Conservation (phyloP, 2,329 filamentous ascomycete species). For the Tolypocladium endophyticum region DNA sequence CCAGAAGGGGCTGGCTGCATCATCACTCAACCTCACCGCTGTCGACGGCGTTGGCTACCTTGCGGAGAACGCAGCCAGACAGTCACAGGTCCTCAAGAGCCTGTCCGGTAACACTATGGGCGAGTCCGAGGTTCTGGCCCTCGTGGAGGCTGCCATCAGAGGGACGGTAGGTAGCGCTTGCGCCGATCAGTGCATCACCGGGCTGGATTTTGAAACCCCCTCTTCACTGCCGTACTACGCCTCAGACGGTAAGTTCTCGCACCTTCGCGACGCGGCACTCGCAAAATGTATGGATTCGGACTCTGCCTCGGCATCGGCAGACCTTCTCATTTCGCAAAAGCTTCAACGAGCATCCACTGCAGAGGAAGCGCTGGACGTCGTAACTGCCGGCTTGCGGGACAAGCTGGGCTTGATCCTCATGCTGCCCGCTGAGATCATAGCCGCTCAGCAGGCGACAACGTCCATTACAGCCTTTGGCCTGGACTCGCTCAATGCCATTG, state of each 20-base stretch:
- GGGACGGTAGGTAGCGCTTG: slow-evolving; percentile 31
- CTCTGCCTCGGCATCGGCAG: not conserved
- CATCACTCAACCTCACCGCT: slow-evolving; percentile 41
- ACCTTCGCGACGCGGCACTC: slow-evolving; percentile 30
- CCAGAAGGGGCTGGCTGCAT: slow-evolving; percentile 28
- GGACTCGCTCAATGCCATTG: slow-evolving; percentile 38
- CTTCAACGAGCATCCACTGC: slow-evolving; percentile 4
- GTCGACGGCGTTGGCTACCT: slow-evolving; percentile 40
- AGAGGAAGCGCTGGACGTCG: slow-evolving; percentile 14
- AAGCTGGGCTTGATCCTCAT: slow-evolving; percentile 25
- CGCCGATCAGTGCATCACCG: slow-evolving; percentile 41
- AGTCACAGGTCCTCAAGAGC: slow-evolving; percentile 36
- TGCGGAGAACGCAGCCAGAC: slow-evolving; percentile 32
- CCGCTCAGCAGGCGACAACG: slow-evolving; percentile 7
- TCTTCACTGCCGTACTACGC: slow-evolving; percentile 40
- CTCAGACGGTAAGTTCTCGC: slow-evolving; percentile 42
- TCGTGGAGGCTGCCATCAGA: slow-evolving; percentile 39
- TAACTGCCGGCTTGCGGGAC: slow-evolving; percentile 11
- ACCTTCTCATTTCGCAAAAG: slow-evolving; percentile 8
- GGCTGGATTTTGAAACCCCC: slow-evolving; percentile 35
- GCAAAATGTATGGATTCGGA: slow-evolving; percentile 7
- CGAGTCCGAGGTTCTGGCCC: slow-evolving; percentile 42
- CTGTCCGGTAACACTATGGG: slow-evolving; percentile 36
- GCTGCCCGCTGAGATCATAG: slow-evolving; percentile 12
- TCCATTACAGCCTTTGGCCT: slow-evolving; percentile 19